Evolutionary conservation across 495 filamentous ascomycete genomes (phyloP), one percentile per base, ranked within the genome.

Genomic region (Daldinia loculata): DNA sequence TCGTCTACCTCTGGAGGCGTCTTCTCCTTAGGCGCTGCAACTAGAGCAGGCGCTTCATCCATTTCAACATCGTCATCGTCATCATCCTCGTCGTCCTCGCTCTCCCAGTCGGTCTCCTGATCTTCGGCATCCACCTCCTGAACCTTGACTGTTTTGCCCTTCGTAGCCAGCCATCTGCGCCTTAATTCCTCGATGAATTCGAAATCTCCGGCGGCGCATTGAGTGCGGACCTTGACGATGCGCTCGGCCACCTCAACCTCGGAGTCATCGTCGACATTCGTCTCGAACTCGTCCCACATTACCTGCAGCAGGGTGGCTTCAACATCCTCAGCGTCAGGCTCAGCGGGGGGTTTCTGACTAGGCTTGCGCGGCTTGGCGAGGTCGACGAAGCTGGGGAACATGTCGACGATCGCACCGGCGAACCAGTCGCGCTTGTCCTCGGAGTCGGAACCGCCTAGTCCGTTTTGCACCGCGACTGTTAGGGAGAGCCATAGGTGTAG

Each of bases 391-490:
- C 62, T 72, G 0, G 79, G 76, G 56, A 98, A 87, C 74, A 97
- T 89, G 8, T 97, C 93, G 63, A 91, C 92, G 72, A 98, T 86
- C 15, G 90, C 89, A 75, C 94, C 94, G 56, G 92, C 94, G 74
- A 99, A 92, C 95, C 95, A 98, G 85, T 95, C 95, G 63, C 94
- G 91, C 81, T 98, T 98, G 80, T 95, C 93, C 56, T 81, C 74
- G 30, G 89, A 91, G 63, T 92, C 90, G n/a, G 92, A 86, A 0
- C 95, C 95, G 76, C 95, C 95, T 91, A 93, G 97, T 76, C 88
- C 83, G 74, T 91, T 92, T 73, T 89, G 86, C n/a, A 97, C 91
- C 55, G 95, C 94, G 61, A 97, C 89, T 32, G 89, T 91, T 43
- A 99, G 90, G 5, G 92, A 90, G 4, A 90, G 88, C 95, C 96